phyloP scores from a whole-genome alignment of 2,329 filamentous ascomycete species.

The Arthrobotrys entomopaga region DNA sequence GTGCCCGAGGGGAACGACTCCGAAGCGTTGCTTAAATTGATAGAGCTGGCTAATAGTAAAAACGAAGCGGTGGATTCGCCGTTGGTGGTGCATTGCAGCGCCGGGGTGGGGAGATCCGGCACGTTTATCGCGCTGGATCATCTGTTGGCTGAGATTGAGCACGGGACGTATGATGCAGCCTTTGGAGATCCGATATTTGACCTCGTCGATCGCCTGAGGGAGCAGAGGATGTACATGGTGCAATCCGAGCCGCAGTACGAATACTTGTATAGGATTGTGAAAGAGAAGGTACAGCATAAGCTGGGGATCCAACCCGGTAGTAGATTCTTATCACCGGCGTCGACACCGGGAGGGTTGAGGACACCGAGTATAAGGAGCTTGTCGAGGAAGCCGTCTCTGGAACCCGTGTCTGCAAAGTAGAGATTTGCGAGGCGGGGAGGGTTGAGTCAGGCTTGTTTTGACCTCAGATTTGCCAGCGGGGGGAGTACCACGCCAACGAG shows the following conservation, averaged over 20 bases:
- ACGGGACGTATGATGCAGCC: constrained; percentile 71
- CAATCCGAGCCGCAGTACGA: constrained; percentile 84
- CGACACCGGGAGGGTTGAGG: constrained; percentile 31
- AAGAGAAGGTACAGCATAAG: constrained; percentile 68
- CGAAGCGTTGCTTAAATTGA: constrained; percentile 66
- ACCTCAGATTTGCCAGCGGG: not conserved
- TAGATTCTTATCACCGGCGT: constrained; percentile 52
- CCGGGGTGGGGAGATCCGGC: constrained; percentile 90
- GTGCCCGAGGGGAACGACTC: constrained; percentile 65
- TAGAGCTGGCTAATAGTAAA: constrained; percentile 65
- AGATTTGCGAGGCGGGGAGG: constrained; percentile 26
- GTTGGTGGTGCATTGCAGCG: constrained; percentile 71
- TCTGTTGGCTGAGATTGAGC: constrained; percentile 81
- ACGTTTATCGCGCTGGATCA: constrained; percentile 98
- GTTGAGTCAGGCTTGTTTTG: constrained; percentile 5
- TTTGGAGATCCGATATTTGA: constrained; percentile 76
- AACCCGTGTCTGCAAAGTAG: constrained; percentile 46
- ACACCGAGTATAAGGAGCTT: constrained; percentile 41
- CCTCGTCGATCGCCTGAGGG: constrained; percentile 80
- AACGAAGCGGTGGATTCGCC: constrained; percentile 56
- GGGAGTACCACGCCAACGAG: not conserved
- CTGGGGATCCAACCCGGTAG: constrained; percentile 61
- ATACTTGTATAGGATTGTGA: constrained; percentile 88
- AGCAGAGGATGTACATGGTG: constrained; percentile 95
- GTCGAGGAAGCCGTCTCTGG: constrained; percentile 46